Conservation (phyloP, 2,329 filamentous ascomycete species). For the Nigrograna mackinnonii region DNA sequence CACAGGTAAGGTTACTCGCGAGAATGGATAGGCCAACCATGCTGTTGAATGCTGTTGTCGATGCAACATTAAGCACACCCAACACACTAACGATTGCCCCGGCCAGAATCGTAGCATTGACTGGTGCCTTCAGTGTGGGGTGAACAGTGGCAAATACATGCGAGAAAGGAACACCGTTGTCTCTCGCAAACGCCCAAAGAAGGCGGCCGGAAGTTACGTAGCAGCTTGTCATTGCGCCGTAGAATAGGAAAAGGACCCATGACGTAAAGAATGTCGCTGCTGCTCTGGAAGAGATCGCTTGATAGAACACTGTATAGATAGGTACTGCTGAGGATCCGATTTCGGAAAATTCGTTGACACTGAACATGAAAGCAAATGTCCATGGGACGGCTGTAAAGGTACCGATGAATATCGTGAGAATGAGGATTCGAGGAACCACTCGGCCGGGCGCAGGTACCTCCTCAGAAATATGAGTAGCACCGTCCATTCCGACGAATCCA, state of each 20-base stretch:
- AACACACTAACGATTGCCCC: slow-evolving; percentile 1
- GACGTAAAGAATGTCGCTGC: not conserved
- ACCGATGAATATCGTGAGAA: no score
- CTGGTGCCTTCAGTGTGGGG: not conserved
- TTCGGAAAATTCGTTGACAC: not conserved
- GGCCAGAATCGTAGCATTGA: not conserved
- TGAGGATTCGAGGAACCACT: no score
- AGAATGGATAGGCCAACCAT: no score
- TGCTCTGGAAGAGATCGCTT: not conserved
- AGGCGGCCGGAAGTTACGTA: no score
- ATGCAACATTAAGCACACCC: slow-evolving; percentile 2
- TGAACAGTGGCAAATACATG: slow-evolving; percentile 2
- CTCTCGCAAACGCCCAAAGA: no score
- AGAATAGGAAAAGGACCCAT: no score
- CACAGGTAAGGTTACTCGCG: no score
- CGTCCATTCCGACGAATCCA: slow-evolving; percentile 5
- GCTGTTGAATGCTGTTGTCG: slow-evolving; percentile 4
- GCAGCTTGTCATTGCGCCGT: no score
- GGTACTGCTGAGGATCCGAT: not conserved
- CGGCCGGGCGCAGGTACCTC: not conserved
- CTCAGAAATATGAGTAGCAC: not conserved
- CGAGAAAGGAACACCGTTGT: slow-evolving; percentile 5
- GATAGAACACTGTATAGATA: not conserved
- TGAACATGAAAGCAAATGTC: not conserved
- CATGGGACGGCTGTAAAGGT: not conserved